Evolutionary conservation across 2,329 filamentous ascomycete genomes (phyloP).

Genomic region (Aspergillus fumigatus): DNA sequence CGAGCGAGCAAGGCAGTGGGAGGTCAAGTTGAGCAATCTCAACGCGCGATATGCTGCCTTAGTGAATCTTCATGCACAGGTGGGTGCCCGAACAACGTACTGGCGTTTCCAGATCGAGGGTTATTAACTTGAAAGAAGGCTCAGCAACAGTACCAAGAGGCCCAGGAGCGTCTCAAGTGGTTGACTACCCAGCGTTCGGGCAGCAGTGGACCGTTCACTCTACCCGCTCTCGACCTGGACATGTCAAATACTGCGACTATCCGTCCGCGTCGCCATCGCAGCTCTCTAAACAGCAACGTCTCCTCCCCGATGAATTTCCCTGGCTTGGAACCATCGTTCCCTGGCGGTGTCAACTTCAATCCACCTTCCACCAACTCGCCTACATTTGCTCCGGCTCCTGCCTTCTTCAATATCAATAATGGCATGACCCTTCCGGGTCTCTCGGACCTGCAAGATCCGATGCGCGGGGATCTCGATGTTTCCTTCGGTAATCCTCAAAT

Average conservation of each 20-base stretch:
- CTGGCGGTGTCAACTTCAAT: conserved; percentile 43
- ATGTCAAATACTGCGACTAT: conserved; percentile 37
- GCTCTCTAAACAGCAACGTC: conserved; percentile 44
- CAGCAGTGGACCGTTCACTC: conserved; percentile 36
- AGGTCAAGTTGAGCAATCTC: conserved; percentile 39
- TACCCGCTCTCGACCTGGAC: conserved; percentile 41
- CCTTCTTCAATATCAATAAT: conserved; percentile 60
- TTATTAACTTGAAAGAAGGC: conserved; percentile 19
- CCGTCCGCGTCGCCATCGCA: conserved; percentile 43
- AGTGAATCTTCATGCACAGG: conserved; percentile 38
- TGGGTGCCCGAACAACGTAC: conserved; percentile 7
- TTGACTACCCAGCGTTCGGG: conserved; percentile 35
- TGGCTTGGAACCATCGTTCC: conserved; percentile 36
- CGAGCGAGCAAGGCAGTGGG: conserved; percentile 45
- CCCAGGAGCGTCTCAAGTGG: conserved; percentile 44
- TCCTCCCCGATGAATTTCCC: conserved; percentile 43
- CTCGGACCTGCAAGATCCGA: conserved; percentile 34
- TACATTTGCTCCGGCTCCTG: conserved; percentile 46
- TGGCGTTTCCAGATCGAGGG: neutral
- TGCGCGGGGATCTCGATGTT: conserved; percentile 50
- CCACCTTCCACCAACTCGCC: conserved; percentile 49
- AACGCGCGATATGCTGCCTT: conserved; percentile 41
- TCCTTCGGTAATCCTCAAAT: conserved; percentile 57
- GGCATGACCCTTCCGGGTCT: conserved; percentile 54
- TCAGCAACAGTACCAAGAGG: conserved; percentile 43